Evolutionary conservation across 495 filamentous ascomycete genomes (phyloP).

Genomic region (Geopyxis carbonaria): DNA sequence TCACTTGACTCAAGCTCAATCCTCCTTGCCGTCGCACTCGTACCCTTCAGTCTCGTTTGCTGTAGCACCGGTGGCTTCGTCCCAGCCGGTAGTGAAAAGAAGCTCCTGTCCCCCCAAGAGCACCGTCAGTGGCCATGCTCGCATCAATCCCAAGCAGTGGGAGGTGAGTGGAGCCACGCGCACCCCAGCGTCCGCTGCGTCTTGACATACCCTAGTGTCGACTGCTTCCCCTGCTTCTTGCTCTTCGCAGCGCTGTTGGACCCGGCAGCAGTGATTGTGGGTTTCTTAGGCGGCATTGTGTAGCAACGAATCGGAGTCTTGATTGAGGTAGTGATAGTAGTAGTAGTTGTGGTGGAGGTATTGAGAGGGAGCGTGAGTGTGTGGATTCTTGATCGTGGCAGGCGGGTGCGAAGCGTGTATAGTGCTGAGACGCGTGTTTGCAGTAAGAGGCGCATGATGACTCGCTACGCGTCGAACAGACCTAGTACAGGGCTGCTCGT

Average conservation of each 20-base stretch:
- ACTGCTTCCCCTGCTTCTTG: slow-evolving; percentile 49
- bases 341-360: slow-evolving; percentile 1
- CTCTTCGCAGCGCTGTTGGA: slow-evolving; percentile 14
- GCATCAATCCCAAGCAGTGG: no score
- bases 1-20: not conserved
- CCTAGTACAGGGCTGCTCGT: no score
- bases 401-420: not conserved
- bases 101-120: slow-evolving; percentile 40
- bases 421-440: no score
- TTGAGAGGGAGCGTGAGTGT: slow-evolving; percentile 5
- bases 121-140: not conserved
- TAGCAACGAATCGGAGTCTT: no score
- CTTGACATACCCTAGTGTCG: slow-evolving; percentile 84
- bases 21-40: not conserved
- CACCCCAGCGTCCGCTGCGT: slow-evolving; percentile 71
- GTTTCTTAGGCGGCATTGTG: slow-evolving; percentile 15
- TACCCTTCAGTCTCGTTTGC: slow-evolving; percentile 44
- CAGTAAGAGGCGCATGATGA: no score
- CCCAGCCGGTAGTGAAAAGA: slow-evolving; percentile 45
- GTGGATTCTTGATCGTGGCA: not conserved
- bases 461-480: no score
- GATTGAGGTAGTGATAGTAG: not conserved
- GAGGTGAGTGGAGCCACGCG: no score
- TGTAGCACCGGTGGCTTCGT: slow-evolving; percentile 39
- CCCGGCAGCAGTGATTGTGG: no score